A percentile compares a stretch with the other conserved stretches of the same genome.
Conservation (phyloP, 805 yeast species). For the Yueomyces sinensis region DNA sequence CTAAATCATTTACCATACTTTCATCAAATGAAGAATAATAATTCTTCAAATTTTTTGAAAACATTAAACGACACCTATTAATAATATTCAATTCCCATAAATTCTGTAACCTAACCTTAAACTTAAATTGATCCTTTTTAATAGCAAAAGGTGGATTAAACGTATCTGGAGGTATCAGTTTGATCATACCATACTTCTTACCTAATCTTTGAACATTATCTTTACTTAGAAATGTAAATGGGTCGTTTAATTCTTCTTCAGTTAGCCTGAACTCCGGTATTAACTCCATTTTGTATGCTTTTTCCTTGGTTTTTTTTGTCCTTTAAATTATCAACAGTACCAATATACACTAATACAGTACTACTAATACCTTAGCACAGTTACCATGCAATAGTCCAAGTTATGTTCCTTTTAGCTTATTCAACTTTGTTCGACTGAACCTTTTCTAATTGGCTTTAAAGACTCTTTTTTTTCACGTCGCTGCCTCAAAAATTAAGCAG, state of each 20-base stretch:
- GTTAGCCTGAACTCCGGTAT: constrained; percentile 48
- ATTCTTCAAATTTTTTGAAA: constrained; percentile 47
- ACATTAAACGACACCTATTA: constrained; percentile 50
- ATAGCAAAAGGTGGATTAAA: constrained; percentile 43
- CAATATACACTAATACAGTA: too few relatives aligned
- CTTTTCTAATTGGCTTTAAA: too few relatives aligned
- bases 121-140: constrained; percentile 38
- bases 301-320: too few relatives aligned
- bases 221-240: constrained; percentile 50
- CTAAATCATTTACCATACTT: neutral
- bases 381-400: too few relatives aligned
- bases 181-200: constrained; percentile 55
- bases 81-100: constrained; percentile 49
- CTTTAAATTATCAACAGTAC: too few relatives aligned
- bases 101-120: constrained; percentile 58
- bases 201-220: constrained; percentile 34
- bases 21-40: constrained; percentile 15
- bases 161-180: constrained; percentile 46
- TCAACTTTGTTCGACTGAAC: too few relatives aligned
- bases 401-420: too few relatives aligned
- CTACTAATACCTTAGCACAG: too few relatives aligned
- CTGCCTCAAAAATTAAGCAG: too few relatives aligned
- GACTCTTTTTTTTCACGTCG: too few relatives aligned
- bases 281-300: too few relatives aligned
- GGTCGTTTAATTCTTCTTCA: constrained; percentile 44